A percentile compares a stretch with the other conserved stretches of the same genome.
phyloP scores from a whole-genome alignment of 1,284 basidiomycete species.

The Puccinia triticina region DNA sequence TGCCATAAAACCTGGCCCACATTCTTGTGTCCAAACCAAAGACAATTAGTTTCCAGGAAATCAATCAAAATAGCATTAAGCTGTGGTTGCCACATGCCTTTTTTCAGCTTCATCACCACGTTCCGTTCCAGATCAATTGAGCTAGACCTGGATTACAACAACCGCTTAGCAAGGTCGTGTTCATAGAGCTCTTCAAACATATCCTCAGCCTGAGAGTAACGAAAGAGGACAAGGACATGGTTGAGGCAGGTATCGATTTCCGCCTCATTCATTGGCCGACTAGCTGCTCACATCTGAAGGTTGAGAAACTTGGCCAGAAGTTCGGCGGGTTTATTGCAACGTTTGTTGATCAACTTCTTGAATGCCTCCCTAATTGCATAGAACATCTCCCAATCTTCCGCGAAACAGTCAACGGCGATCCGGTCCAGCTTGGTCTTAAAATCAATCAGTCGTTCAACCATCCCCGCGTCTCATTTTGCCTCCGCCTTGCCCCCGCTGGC shows the following conservation, averaged over 20 bases:
- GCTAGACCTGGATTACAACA: slow-evolving; percentile 76
- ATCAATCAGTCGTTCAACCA: slow-evolving; percentile 21
- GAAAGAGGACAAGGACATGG: slow-evolving; percentile 77
- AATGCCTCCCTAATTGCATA: slow-evolving; percentile 71
- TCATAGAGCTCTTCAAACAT: slow-evolving; percentile 90
- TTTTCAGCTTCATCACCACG: slow-evolving; percentile 84
- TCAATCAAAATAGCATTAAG: neutral
- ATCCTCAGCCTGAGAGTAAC: slow-evolving; percentile 72
- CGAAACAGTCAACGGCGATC: slow-evolving; percentile 26
- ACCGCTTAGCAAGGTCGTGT: slow-evolving; percentile 80
- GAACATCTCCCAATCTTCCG: slow-evolving; percentile 57
- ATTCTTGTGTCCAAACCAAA: slow-evolving; percentile 64
- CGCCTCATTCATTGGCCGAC: slow-evolving; percentile 71
- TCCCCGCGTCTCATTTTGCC: slow-evolving; percentile 20
- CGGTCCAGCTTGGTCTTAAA: slow-evolving; percentile 33
- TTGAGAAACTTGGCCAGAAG: slow-evolving; percentile 92
- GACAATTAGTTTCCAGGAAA: neutral
- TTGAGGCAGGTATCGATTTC: slow-evolving; percentile 74
- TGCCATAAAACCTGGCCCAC: slow-evolving; percentile 79
- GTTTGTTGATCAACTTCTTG: slow-evolving; percentile 75
- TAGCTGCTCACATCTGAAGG: slow-evolving; percentile 79
- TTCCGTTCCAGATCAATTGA: slow-evolving; percentile 87
- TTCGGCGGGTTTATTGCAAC: slow-evolving; percentile 86
- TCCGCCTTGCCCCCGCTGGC: neutral
- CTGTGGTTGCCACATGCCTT: slow-evolving; percentile 66